Evolutionary conservation across 345 rosid genomes (phyloP), one percentile per base, ranked within the genome.

Genomic region (Euphorbia peplus): DNA sequence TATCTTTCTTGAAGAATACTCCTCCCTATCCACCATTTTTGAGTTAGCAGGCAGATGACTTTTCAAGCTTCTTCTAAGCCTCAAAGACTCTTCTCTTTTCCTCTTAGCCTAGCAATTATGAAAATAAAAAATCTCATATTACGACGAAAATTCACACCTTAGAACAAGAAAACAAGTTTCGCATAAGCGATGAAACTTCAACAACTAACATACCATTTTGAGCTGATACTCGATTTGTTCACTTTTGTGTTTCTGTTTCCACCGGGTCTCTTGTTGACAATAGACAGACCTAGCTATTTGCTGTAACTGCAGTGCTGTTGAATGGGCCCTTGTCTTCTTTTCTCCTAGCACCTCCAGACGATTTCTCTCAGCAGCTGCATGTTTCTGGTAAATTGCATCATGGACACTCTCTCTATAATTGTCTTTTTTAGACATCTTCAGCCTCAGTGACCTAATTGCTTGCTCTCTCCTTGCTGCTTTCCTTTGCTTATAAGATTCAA

Each of bases 11-110:
- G 93, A 81, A 73, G 88, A 95, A 44, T 79, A 32, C 63, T 84
- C 97, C 69, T 87, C 85, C 70, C 80, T 75, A 73, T 72, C 78
- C 85, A 88, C 84, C 81, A 80, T 81, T 70, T 77, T 79, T 63
- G 76, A 82, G 55, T 70, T 73, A 52, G 80, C 68, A 24, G 76
- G 79, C 48, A 72, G 82, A 64, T 87, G 53, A 44, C 18, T 67
- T 14, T 24, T 26, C 63, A 39, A n/a, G 28, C 10, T 83, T 61
- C 76, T 84, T 74, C 90, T 87, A 77, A 85, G 97, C 83, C 83
- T 90, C 83, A 92, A 80, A 78, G 84, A 86, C 79, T 92, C 97
- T 5, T 89, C 89, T 61, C 93, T 83, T 62, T 87, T 90, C 48
- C 88, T 82, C 78, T 82, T 92, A 35, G 97, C 96, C 97, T 91